phyloP scores from a whole-genome alignment of 2,329 filamentous ascomycete genomes.

The Decorospora gaudefroyi region DNA sequence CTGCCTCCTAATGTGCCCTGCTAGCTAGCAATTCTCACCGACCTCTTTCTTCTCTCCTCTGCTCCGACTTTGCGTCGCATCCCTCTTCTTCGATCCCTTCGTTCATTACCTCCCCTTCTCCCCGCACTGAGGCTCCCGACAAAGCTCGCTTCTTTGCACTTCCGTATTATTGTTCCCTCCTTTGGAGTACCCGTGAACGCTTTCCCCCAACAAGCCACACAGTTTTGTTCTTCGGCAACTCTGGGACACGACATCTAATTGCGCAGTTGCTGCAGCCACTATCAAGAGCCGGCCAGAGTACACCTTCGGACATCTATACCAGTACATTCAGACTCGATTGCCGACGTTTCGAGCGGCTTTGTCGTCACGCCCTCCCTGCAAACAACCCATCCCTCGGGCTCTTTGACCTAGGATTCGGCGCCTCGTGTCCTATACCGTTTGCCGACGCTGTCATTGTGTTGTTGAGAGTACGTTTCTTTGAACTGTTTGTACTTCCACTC shows the following conservation, averaged over 20 bases:
- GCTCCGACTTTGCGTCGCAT: constrained; percentile 34
- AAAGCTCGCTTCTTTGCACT: constrained; percentile 42
- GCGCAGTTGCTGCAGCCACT: constrained; percentile 29
- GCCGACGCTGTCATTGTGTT: constrained; percentile 35
- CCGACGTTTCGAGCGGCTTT: constrained; percentile 22
- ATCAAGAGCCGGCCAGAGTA: constrained; percentile 22
- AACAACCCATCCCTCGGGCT: constrained; percentile 26
- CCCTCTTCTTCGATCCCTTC: constrained; percentile 43
- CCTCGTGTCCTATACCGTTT: constrained; percentile 32
- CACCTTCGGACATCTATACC: constrained; percentile 11
- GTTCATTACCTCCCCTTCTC: constrained; percentile 46
- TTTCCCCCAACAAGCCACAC: constrained; percentile 40
- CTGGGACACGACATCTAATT: constrained; percentile 31
- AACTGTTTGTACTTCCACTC: not conserved
- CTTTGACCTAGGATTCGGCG: constrained; percentile 36
- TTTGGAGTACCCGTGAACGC: constrained; percentile 42
- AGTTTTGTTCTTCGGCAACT: constrained; percentile 29
- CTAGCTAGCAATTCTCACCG: constrained; percentile 38
- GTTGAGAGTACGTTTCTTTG: constrained; percentile 33
- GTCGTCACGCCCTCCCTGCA: constrained; percentile 22
- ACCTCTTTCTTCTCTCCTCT: constrained; percentile 35
- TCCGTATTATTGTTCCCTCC: constrained; percentile 50
- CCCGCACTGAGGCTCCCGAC: constrained; percentile 36
- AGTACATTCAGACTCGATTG: constrained; percentile 4
- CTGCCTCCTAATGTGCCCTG: constrained; percentile 43